A percentile compares a stretch with the other conserved stretches of the same genome.
These are phyloP conservation scores for Boletus subparvulus DNA, from an alignment of 768 basidiomycete species.

Conservation along the genomic window DNA sequence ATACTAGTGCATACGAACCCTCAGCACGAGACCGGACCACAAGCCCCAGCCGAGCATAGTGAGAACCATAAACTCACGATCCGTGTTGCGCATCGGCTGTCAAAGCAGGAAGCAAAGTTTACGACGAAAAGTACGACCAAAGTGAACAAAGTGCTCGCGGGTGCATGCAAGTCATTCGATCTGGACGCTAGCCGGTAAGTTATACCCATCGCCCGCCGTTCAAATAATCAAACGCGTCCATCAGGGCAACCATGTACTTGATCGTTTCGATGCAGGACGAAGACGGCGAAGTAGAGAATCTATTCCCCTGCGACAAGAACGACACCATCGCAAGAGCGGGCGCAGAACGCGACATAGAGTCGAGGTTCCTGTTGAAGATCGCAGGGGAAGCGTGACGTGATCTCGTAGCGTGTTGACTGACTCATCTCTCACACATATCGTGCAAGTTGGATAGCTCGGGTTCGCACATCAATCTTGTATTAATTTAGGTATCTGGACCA, in stretches of 20 bases:
- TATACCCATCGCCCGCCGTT: background rate
- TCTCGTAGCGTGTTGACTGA: background rate
- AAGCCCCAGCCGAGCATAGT: constrained; percentile 1
- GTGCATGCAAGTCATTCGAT: constrained; percentile 31
- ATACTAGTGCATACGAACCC: constrained; percentile 3
- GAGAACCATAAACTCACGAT: constrained; percentile 23
- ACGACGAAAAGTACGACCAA: constrained; percentile 31
- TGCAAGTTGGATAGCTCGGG: background rate
- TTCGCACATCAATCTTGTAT: background rate
- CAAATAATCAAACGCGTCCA: background rate
- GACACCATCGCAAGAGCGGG: constrained; percentile 29
- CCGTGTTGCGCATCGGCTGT: constrained; percentile 31
- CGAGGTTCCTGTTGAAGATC: constrained; percentile 26
- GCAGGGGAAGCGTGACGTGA: constrained; percentile 20
- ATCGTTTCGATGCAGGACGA: constrained; percentile 27
- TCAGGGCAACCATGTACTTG: constrained; percentile 26
- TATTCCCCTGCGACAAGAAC: constrained; percentile 30
- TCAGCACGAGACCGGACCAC: background rate
- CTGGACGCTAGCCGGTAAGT: constrained; percentile 24
- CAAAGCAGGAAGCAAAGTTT: constrained; percentile 34
- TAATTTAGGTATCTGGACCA: background rate
- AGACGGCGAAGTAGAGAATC: constrained; percentile 24
- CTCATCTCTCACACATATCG: background rate
- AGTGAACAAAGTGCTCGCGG: constrained; percentile 28
- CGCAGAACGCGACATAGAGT: constrained; percentile 22